Base-by-base conservation (phyloP, 805 yeast genomes). In the Kazachstania viticola region DNA sequence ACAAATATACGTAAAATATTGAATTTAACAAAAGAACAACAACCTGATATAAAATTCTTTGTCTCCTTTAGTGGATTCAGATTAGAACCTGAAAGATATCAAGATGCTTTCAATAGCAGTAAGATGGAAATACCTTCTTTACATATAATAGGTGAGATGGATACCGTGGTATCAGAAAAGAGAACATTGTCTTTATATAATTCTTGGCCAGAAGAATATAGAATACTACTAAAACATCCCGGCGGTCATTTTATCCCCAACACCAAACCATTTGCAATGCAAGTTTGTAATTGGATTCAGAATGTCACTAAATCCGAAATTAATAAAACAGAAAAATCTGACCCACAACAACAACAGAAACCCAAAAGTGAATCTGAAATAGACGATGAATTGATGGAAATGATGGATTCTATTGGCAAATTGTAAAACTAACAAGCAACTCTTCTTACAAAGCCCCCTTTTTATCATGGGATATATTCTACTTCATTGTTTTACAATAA, bases 161-260 rank as follows among this genome's bases (percentile, higher is more conserved):
- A 91, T 46, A 79, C 94, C 0, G 78, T 88, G 9, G 94, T 91
- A 1, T 67, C 75, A 2, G 85, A 79, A 30, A 77, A 73, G 27
- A 64, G 94, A 41, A 67, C 79, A 0, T 51, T 69, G 56, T 54
- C 60, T 3, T 61, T 88, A n/a, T 75, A 63, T 40, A 67, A 73
- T 8, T 60, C 64, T 13, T 70, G 70, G 39, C 59, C 56, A 21
- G 62, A 57, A 14, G 48, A 45, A 3, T 54, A 55, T 14, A 57
- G 81, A 14, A 64, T 61, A 0, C 28, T 66, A 28, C 44, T 85
- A 35, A 77, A 69, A 39, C 98, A 88, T 50, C 94, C 96, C 4
- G 97, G 97, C 31, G 95, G 95, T 1, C 98, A 88, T 51, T 88
- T 78, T 49, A 93, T 88, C 24, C 98, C 98, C n/a, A 83, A 81